These are phyloP conservation scores for Fusarium aywerte DNA, from an alignment of 2,329 filamentous ascomycete species.

Conservation along the genomic window DNA sequence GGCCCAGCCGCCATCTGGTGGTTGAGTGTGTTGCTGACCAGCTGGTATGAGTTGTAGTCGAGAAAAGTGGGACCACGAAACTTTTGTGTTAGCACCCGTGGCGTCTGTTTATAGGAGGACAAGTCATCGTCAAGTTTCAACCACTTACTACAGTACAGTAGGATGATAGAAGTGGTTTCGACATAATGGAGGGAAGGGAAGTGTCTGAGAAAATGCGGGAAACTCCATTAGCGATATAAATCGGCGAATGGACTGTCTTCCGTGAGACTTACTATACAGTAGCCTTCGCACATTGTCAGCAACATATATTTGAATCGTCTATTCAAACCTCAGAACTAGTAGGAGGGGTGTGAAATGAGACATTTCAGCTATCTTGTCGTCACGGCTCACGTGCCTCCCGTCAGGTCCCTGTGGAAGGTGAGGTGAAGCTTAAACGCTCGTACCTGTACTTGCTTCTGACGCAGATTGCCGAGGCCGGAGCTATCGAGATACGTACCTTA, in stretches of 20 bases:
- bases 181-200: too few relatives aligned
- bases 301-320: not conserved
- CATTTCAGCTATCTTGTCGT: slow-evolving; percentile 26
- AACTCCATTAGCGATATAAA: not conserved
- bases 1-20: slow-evolving; percentile 32
- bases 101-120: slow-evolving; percentile 20
- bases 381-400: slow-evolving; percentile 38
- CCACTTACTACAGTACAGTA: slow-evolving; percentile 6
- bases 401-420: not conserved
- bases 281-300: slow-evolving; percentile 10
- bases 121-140: not conserved
- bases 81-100: slow-evolving; percentile 29
- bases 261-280: not conserved
- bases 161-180: not conserved
- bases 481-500: slow-evolving; percentile 22
- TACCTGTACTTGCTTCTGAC: slow-evolving; percentile 23
- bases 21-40: slow-evolving; percentile 38
- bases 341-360: slow-evolving; percentile 28
- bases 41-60: slow-evolving; percentile 36
- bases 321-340: slow-evolving; percentile 1
- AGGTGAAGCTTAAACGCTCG: slow-evolving; percentile 9
- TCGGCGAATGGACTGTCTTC: not conserved
- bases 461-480: slow-evolving; percentile 18
- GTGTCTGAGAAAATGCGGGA: not conserved
- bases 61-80: slow-evolving; percentile 32